Conservation (phyloP, 2,329 filamentous ascomycete genomes). For the Aspergillus glaucus region DNA sequence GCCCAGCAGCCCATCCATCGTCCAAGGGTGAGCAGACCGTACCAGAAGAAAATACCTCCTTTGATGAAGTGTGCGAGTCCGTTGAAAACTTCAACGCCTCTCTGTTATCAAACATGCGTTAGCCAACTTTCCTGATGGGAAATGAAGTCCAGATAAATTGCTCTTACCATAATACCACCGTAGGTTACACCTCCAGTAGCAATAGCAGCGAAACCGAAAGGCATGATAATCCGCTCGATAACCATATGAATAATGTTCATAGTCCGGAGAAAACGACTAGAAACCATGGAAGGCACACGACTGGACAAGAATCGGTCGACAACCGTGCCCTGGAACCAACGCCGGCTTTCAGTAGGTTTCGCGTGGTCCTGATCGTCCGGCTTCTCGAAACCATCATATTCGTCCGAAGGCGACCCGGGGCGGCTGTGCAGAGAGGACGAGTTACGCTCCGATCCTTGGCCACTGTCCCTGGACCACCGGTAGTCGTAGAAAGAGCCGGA, state of each 20-base stretch:
- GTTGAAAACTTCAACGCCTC: constrained; percentile 65
- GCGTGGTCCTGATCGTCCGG: constrained; percentile 41
- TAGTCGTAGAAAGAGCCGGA: constrained; percentile 35
- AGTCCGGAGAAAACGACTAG: constrained; percentile 51
- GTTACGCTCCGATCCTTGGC: constrained; percentile 65
- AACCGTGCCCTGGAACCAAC: constrained; percentile 43
- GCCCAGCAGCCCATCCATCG: constrained; percentile 87
- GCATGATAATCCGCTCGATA: constrained; percentile 69
- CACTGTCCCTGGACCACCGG: constrained; percentile 64
- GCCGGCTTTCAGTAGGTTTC: constrained; percentile 21
- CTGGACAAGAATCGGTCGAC: constrained; percentile 49
- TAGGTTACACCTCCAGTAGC: constrained; percentile 68
- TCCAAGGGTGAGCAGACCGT: constrained; percentile 77
- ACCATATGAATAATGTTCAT: constrained; percentile 58
- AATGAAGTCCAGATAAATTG: not conserved
- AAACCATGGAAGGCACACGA: constrained; percentile 52
- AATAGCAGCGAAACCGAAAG: constrained; percentile 69
- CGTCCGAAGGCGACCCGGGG: constrained; percentile 54
- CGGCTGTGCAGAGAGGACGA: constrained; percentile 61
- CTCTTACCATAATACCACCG: constrained; percentile 75
- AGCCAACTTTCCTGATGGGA: constrained; percentile 1
- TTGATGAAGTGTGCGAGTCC: constrained; percentile 92
- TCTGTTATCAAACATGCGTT: constrained; percentile 41
- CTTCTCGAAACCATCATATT: constrained; percentile 47
- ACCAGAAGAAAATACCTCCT: constrained; percentile 91